Evolutionary conservation across 805 yeast species (phyloP).

Genomic region (Zygoascus ofunaensis): DNA sequence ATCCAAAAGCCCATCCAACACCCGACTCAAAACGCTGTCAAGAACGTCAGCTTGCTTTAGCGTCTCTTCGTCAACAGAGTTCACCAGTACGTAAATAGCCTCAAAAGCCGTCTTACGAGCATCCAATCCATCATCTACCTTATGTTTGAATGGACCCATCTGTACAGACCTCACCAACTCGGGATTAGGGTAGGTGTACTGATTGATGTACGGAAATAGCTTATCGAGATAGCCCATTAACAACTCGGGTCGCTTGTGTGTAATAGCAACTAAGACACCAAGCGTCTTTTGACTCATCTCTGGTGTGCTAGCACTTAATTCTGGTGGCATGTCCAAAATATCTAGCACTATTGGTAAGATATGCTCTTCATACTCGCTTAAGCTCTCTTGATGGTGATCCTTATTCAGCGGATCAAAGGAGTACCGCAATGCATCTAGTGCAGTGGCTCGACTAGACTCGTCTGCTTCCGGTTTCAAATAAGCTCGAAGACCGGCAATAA

Average conservation of each 20-base stretch:
- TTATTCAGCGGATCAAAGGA: slow-evolving; percentile 27
- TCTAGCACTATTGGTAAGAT: slow-evolving; percentile 22
- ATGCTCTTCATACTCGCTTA: slow-evolving; percentile 13
- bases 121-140: slow-evolving; percentile 68
- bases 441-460: slow-evolving; percentile 20
- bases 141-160: slow-evolving; percentile 83
- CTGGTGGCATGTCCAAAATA: slow-evolving; percentile 16
- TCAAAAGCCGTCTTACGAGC: slow-evolving; percentile 67
- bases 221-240: slow-evolving; percentile 38
- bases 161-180: slow-evolving; percentile 56
- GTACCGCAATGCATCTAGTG: slow-evolving; percentile 32
- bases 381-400: neutral
- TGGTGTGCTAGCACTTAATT: neutral
- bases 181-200: slow-evolving; percentile 46
- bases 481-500: slow-evolving; percentile 25
- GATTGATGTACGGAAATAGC: slow-evolving; percentile 43
- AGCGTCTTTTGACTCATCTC: slow-evolving; percentile 53
- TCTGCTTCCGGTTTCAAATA: slow-evolving; percentile 17
- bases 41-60: slow-evolving; percentile 18
- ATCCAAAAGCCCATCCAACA: slow-evolving; percentile 49
- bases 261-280: slow-evolving; percentile 48
- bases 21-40: slow-evolving; percentile 31
- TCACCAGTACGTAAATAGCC: slow-evolving; percentile 46
- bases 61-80: slow-evolving; percentile 22
- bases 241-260: slow-evolving; percentile 45